These are phyloP conservation scores for Beauveria bassiana DNA, from an alignment of 2,329 filamentous ascomycete species.

Conservation along the genomic window DNA sequence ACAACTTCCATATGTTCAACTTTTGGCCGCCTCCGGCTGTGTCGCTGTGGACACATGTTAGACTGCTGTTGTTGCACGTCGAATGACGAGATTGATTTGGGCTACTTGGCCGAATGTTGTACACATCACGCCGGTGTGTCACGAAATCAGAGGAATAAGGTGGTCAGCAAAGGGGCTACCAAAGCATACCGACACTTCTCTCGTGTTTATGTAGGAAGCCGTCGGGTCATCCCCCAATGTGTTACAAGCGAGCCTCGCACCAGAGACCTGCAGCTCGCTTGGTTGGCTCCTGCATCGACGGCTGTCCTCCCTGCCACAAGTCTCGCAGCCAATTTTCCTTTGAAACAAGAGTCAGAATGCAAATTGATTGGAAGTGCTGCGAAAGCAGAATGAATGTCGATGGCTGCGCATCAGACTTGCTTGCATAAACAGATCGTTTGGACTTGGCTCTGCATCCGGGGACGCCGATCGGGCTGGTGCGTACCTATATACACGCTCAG, in stretches of 20 bases:
- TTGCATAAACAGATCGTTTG: neutral
- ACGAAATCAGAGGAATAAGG: neutral
- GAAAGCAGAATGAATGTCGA: neutral
- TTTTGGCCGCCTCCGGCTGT: neutral
- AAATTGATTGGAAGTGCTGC: neutral
- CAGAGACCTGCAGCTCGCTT: neutral
- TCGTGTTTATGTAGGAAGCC: neutral
- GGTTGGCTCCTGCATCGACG: neutral
- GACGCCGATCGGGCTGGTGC: neutral
- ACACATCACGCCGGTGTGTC: neutral
- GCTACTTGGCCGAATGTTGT: neutral
- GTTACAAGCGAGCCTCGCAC: slow-evolving; percentile 10
- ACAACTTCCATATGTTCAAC: neutral
- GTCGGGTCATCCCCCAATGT: neutral
- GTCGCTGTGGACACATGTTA: neutral
- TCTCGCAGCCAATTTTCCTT: neutral
- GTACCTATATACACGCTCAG: neutral
- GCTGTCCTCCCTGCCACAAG: neutral
- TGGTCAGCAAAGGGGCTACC: neutral
- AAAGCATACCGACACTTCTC: neutral
- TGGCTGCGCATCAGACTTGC: neutral
- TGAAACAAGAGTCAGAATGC: neutral
- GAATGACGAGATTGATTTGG: neutral
- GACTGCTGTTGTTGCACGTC: neutral
- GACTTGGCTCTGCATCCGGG: neutral